Base-by-base conservation (phyloP, 1,139 yeast genomes). In the Suhomyces coccinellae region DNA sequence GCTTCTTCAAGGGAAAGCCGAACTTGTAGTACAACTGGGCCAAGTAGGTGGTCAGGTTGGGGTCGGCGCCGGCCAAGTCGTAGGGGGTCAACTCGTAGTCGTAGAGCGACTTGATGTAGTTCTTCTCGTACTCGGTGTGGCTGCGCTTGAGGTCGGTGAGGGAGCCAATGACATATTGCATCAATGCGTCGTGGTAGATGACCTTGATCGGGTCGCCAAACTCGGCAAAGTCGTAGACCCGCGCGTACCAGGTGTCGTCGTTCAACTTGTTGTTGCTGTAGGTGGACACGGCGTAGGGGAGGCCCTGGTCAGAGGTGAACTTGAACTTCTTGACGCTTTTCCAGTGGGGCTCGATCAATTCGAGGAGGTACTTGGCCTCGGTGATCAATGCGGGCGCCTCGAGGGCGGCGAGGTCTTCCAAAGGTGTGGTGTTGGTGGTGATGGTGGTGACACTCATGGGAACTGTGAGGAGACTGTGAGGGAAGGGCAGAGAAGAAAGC, bases 1-100 rank as follows among this genome's bases (percentile, higher is more conserved):
- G 54, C 39, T 56, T 61, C 28, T 59, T 61, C 49, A 82, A 63
- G 4, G 82, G 80, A 50, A 69, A 70, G 12, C 79, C 82, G 44
- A 82, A 71, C 51, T 66, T 65, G 63, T 82, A 82, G 46, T 66
- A 69, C 20, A 79, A 69, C 53, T 52, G 58, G 2, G 56, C 58
- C 47, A 58, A 49, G 48, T 61, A 61, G 12, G 62, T 47, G 26
- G 54, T 29, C 36, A 46, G 36, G 35, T 37, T 36, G 12, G 41
- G 30, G 8, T 41, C 46, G n/a, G 52, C 45, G 10, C 49, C 53
- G 3, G 32, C 38, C 34, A 48, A 46, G 28, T 36, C 51, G 46
- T 38, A 54, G 6, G 55, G 57, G 29, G 52, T 57, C 32, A 59
- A 43, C 26, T 60, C 57, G 47, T 53, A 66, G 39, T 58, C 56